phyloP scores from a whole-genome alignment of 805 yeast genomes.

The Saccharomyces cerevisiae region DNA sequence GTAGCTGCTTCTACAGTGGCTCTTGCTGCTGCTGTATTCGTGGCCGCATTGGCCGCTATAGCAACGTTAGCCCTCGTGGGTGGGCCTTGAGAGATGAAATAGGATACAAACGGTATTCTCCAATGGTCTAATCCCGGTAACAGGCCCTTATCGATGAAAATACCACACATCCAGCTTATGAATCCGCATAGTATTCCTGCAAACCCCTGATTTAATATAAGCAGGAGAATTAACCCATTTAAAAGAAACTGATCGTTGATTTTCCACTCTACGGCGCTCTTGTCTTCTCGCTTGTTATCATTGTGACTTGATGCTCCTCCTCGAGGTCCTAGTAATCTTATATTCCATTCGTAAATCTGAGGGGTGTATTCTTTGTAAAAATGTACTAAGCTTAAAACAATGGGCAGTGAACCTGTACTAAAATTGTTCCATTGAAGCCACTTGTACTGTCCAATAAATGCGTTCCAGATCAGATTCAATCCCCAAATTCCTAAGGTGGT shows the following conservation, averaged over 20 bases:
- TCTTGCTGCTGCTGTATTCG: constrained; percentile 2
- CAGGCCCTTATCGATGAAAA: constrained; percentile 36
- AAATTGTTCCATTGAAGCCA: constrained; percentile 35
- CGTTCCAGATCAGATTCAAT: constrained; percentile 27
- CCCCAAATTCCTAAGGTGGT: constrained; percentile 36
- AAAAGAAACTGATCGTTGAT: constrained; percentile 31
- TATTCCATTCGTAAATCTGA: constrained; percentile 33
- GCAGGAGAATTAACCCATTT: constrained; percentile 26
- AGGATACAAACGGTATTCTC: constrained; percentile 25
- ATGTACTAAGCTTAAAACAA: constrained; percentile 33
- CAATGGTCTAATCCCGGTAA: constrained; percentile 35
- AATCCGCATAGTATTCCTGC: constrained; percentile 34
- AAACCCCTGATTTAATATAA: constrained; percentile 38
- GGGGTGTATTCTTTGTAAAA: constrained; percentile 37
- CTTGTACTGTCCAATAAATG: constrained; percentile 18
- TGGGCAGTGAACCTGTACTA: constrained; percentile 38
- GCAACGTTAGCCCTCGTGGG: constrained; percentile 1
- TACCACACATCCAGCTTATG: constrained; percentile 38
- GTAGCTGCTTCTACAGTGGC: constrained; percentile 17
- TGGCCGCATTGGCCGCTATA: constrained; percentile 7
- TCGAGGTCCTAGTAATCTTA: constrained; percentile 29
- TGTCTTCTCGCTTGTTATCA: constrained; percentile 6
- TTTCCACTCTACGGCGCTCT: constrained; percentile 12
- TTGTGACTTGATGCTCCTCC: constrained; percentile 7
- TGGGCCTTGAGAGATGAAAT: not conserved